These are phyloP conservation scores for Linum lewisii DNA, from an alignment of 345 rosid species.

Conservation along the genomic window DNA sequence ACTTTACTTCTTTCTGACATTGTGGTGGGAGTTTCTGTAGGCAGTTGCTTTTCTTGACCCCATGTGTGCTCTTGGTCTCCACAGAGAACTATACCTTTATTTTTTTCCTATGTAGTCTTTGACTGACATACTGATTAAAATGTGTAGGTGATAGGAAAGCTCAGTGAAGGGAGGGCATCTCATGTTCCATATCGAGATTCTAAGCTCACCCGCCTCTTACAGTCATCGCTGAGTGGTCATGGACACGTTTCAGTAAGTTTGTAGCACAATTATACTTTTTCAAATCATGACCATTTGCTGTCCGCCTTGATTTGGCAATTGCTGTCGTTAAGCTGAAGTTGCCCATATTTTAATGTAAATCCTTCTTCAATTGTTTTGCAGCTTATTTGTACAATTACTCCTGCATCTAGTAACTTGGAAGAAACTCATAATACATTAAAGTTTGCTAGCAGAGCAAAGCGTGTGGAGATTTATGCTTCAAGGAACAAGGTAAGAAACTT, in stretches of 20 bases:
- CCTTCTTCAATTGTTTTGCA: constrained; percentile 21
- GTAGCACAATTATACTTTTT: background rate
- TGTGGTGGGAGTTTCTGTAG: background rate
- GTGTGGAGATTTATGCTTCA: constrained; percentile 90
- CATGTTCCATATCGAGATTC: constrained; percentile 99
- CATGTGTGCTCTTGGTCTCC: background rate
- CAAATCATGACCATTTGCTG: background rate
- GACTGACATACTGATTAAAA: constrained; percentile 16
- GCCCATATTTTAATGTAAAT: constrained; percentile 10
- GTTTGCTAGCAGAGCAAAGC: constrained; percentile 97
- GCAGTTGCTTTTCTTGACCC: background rate
- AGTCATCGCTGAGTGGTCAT: constrained; percentile 91
- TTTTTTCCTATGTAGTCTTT: constrained; percentile 6
- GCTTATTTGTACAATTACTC: constrained; percentile 99
- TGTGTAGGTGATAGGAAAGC: constrained; percentile 90
- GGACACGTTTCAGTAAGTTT: constrained; percentile 97
- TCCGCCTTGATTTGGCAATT: background rate
- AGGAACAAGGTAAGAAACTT: constrained; percentile 69
- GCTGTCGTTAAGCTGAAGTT: background rate
- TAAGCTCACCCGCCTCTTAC: constrained; percentile 96
- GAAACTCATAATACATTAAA: constrained; percentile 97
- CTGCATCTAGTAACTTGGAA: constrained; percentile 94
- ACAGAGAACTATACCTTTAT: background rate
- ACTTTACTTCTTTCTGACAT: background rate
- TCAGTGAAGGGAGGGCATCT: constrained; percentile 97